Evolutionary conservation across 2,329 filamentous ascomycete species (phyloP).

Genomic region (Talaromyces atroroseus): DNA sequence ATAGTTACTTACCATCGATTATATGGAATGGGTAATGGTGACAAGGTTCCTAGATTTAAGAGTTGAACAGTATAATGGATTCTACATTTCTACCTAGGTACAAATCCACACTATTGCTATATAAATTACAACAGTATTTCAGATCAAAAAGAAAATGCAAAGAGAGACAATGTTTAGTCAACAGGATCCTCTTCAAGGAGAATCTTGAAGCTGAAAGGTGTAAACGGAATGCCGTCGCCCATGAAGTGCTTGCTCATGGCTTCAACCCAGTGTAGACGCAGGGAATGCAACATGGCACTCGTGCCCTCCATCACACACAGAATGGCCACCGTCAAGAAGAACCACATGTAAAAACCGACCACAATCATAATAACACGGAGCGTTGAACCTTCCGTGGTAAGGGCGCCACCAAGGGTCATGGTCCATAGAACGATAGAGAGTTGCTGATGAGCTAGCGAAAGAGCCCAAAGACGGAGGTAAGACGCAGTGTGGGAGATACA

Average conservation of each 20-base stretch:
- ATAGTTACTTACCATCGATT: neutral
- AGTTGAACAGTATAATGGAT: neutral
- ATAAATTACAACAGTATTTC: conserved; percentile 7
- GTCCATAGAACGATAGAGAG: conserved; percentile 91
- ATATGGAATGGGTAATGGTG: too few relatives aligned
- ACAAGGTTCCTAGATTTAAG: too few relatives aligned
- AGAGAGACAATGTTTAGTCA: conserved; percentile 26
- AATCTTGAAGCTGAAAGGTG: conserved; percentile 80
- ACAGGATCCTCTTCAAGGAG: conserved; percentile 73
- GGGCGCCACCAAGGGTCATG: conserved; percentile 83
- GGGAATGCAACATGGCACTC: conserved; percentile 87
- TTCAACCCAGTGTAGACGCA: conserved; percentile 93
- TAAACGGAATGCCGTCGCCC: conserved; percentile 79
- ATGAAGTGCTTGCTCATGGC: conserved; percentile 97
- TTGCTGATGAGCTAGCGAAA: conserved; percentile 96
- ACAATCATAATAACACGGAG: conserved; percentile 76
- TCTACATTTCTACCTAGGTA: conserved; percentile 5
- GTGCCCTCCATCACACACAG: conserved; percentile 95
- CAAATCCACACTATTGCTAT: conserved; percentile 5
- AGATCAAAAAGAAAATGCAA: neutral
- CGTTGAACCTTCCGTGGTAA: conserved; percentile 57
- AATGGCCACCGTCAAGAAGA: conserved; percentile 72
- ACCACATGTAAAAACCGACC: conserved; percentile 81
- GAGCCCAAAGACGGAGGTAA: conserved; percentile 95
- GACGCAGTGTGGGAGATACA: conserved; percentile 98